Evolutionary conservation across 371 early-diverging fungal genomes (phyloP), one percentile per base, ranked within the genome.

Genomic region (Phascolomyces articulosus): DNA sequence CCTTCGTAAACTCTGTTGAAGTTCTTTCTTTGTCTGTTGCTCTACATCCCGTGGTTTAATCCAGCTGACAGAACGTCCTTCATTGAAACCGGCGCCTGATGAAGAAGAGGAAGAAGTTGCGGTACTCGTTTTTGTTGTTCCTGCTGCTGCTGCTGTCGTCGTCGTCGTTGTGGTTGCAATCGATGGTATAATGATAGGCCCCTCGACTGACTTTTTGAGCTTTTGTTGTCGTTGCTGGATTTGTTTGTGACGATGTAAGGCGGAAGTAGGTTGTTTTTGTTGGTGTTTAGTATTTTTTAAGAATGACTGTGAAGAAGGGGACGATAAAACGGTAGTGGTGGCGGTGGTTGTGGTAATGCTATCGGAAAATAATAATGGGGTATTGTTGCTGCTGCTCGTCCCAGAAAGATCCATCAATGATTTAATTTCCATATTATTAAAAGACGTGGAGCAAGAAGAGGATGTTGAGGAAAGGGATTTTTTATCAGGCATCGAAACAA

Each of bases 401-500:
- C 11, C 28, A 2, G 41, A 47, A 24, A 61, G 15, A 24, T 51
- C 40, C 21, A 38, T 60, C 20, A 66, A 34, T 0, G 66, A 66
- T 56, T 60, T 59, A 47, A 59, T 60, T 40, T 66, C 66, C 24
- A 59, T 29, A 60, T 54, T 29, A 21, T 29, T 40, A 49, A 24
- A 51, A 16, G 34, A 54, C 16, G 65, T 11, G 20, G 60, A 26
- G 18, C 29, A 38, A 31, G 38, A 60, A 6, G 38, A 27, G 55
- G 48, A 58, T 21, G 60, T 40, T 31, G 34, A 4, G 49, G 44
- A 55, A 51, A 16, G 27, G 16, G 58, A 65, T n/a, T 62, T 63
- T 21, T 69, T 56, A 28, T 70, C 73, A 24, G 77, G 81, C 81
- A 81, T 81, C 16, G 72, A 69, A 4, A 81, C 78, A 48, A 78